Conservation (phyloP, 768 basidiomycete genomes). For the Lepiota subincarnata region DNA sequence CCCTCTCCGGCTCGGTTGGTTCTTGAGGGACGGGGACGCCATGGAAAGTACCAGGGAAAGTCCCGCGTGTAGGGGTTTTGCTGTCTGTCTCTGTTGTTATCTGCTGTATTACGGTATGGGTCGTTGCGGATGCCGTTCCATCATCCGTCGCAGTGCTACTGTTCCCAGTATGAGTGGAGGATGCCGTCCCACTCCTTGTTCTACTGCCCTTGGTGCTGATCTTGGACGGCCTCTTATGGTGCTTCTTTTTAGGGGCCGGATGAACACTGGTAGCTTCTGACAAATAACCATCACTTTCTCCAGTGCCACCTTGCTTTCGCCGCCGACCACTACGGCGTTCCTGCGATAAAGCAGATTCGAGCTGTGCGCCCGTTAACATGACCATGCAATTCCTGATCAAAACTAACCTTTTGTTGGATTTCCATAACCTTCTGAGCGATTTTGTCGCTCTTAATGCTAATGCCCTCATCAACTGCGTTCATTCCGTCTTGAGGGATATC, state of each 20-base stretch:
- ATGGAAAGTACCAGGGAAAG: slow-evolving; percentile 32
- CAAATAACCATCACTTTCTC: slow-evolving; percentile 55
- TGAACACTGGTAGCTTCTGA: slow-evolving; percentile 38
- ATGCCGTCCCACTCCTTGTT: slow-evolving; percentile 58
- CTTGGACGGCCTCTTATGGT: slow-evolving; percentile 20
- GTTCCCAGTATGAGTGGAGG: slow-evolving; percentile 49
- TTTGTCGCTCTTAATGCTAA: slow-evolving; percentile 79
- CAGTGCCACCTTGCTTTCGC: background rate
- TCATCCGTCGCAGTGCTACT: slow-evolving; percentile 20
- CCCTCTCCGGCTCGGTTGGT: slow-evolving; percentile 15
- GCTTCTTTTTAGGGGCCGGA: slow-evolving; percentile 29
- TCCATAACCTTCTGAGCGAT: slow-evolving; percentile 85
- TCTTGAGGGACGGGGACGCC: slow-evolving; percentile 33
- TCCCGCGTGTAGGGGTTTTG: slow-evolving; percentile 38
- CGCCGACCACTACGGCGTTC: slow-evolving; percentile 40
- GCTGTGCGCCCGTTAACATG: slow-evolving; percentile 32
- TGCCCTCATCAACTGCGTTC: slow-evolving; percentile 82
- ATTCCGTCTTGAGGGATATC: slow-evolving; percentile 73
- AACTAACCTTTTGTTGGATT: slow-evolving; percentile 86
- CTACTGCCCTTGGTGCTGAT: slow-evolving; percentile 34
- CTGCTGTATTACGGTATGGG: slow-evolving; percentile 15
- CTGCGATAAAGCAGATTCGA: slow-evolving; percentile 68
- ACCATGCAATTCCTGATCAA: background rate
- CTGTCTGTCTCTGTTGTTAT: slow-evolving; percentile 27
- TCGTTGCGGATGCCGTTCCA: slow-evolving; percentile 10